phyloP scores from a whole-genome alignment of 164 flowering plant species.

The Echeveria elegans region DNA sequence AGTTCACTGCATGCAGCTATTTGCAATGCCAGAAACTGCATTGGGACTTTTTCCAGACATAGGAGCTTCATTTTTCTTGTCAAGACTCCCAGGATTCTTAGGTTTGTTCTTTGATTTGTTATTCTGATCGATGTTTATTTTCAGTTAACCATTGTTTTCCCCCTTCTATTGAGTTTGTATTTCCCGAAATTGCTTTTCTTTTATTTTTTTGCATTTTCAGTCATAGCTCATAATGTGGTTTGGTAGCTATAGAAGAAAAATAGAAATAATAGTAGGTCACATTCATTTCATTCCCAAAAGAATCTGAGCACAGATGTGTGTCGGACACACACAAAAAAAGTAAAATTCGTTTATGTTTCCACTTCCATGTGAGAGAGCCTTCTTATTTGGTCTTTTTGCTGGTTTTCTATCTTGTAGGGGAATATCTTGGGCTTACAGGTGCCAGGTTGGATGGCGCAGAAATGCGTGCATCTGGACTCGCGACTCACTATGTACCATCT shows the following conservation, averaged over 20 bases:
- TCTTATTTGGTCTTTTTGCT: background rate
- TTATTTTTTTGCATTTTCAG: background rate
- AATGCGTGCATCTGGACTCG: constrained; percentile 94
- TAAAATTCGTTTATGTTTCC: no score
- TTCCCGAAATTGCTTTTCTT: background rate
- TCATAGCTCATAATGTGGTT: background rate
- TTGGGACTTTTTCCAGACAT: constrained; percentile 87
- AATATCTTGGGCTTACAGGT: constrained; percentile 91
- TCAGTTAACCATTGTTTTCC: background rate
- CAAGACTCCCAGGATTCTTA: constrained; percentile 82
- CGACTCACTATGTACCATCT: constrained; percentile 81
- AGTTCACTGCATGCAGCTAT: constrained; percentile 43
- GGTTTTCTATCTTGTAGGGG: constrained; percentile 41
- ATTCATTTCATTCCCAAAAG: background rate
- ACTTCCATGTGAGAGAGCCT: background rate
- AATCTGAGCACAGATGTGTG: background rate
- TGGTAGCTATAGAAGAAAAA: no score
- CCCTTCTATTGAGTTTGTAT: background rate
- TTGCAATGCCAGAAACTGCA: constrained; percentile 97
- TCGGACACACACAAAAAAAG: background rate
- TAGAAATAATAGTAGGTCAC: no score
- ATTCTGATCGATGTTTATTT: background rate
- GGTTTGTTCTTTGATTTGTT: constrained; percentile 34
- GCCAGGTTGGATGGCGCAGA: constrained; percentile 89
- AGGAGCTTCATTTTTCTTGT: constrained; percentile 80